phyloP scores from a whole-genome alignment of 1,284 basidiomycete species.

The Malassezia pachydermatis region DNA sequence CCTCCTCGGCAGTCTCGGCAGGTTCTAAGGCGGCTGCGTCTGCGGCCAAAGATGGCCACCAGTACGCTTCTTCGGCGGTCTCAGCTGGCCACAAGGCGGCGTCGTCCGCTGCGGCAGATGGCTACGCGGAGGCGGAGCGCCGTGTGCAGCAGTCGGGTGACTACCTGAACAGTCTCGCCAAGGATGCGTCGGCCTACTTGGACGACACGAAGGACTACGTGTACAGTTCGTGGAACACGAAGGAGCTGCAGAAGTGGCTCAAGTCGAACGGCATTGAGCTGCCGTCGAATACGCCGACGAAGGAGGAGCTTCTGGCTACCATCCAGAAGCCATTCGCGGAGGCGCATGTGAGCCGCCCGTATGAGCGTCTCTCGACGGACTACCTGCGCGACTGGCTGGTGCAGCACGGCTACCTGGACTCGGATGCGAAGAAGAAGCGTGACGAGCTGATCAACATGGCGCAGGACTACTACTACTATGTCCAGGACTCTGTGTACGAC shows the following conservation, averaged over 20 bases:
- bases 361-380: constrained; percentile 37
- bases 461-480: constrained; percentile 39
- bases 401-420: constrained; percentile 35
- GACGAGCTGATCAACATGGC: constrained; percentile 35
- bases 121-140: too few relatives aligned
- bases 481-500: constrained; percentile 35
- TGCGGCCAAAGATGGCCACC: too few relatives aligned
- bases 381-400: constrained; percentile 47
- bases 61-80: background rate
- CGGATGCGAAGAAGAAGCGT: constrained; percentile 32
- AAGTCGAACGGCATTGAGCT: constrained; percentile 32
- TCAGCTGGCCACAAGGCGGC: too few relatives aligned
- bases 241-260: constrained; percentile 34
- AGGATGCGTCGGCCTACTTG: constrained; percentile 12
- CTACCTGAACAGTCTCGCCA: too few relatives aligned
- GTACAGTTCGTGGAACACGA: constrained; percentile 40
- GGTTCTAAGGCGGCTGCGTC: constrained; percentile 2
- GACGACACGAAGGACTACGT: constrained; percentile 44
- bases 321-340: constrained; percentile 29
- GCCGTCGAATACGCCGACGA: constrained; percentile 30
- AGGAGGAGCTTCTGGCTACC: constrained; percentile 32
- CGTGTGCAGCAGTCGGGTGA: too few relatives aligned
- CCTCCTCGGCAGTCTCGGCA: constrained; percentile 8
- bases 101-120: background rate
- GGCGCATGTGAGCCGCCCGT: constrained; percentile 17